phyloP scores from a whole-genome alignment of 805 yeast species.

The Hanseniaspora clermontiae region DNA sequence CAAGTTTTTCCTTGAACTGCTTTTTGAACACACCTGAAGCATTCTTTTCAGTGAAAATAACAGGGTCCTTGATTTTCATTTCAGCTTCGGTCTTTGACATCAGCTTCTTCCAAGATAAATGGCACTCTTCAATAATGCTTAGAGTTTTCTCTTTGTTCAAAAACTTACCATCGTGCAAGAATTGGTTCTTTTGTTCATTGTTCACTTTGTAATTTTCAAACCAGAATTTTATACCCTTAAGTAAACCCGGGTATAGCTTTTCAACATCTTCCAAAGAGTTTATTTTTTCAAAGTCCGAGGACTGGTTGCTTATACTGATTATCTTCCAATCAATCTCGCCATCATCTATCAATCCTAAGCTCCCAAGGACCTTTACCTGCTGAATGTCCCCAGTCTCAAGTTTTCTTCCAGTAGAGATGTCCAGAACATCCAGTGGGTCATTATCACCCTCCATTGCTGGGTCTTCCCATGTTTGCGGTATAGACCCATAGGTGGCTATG shows the following conservation, averaged over 20 bases:
- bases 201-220: slow-evolving; percentile 70
- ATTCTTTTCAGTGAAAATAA: not conserved
- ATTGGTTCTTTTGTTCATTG: slow-evolving; percentile 62
- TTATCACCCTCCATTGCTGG: slow-evolving; percentile 60
- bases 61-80: slow-evolving; percentile 1
- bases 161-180: slow-evolving; percentile 63
- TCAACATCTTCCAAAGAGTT: slow-evolving; percentile 59
- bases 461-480: slow-evolving; percentile 90
- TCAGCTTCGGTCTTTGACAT: slow-evolving; percentile 21
- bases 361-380: slow-evolving; percentile 59
- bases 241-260: slow-evolving; percentile 52
- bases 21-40: not conserved
- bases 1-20: not conserved
- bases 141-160: slow-evolving; percentile 47
- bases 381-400: slow-evolving; percentile 46
- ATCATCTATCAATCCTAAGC: slow-evolving; percentile 71
- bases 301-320: slow-evolving; percentile 54
- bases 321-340: slow-evolving; percentile 97
- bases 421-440: slow-evolving; percentile 91
- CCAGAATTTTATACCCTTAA: slow-evolving; percentile 62
- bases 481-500: slow-evolving; percentile 96
- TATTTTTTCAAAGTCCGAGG: slow-evolving; percentile 49
- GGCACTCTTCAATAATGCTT: slow-evolving; percentile 48
- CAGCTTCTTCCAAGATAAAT: slow-evolving; percentile 53
- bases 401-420: slow-evolving; percentile 46